Conservation (phyloP, 768 basidiomycete genomes). For the Boletus sp. region DNA sequence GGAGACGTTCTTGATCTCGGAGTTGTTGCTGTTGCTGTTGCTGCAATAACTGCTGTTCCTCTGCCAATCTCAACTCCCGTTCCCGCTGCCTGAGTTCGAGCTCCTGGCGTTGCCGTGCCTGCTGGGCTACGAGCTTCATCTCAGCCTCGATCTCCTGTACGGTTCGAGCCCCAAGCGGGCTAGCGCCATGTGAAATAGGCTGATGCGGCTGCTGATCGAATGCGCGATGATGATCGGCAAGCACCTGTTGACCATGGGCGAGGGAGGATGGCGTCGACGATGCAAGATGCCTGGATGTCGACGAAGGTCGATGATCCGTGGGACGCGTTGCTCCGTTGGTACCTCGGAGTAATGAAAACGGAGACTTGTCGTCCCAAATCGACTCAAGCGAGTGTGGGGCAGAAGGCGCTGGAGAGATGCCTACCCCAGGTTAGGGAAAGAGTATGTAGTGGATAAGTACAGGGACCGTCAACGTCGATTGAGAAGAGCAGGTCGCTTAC, state of each 20-base stretch:
- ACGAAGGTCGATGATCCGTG: conserved; percentile 29
- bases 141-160: conserved; percentile 83
- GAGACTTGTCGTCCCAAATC: conserved; percentile 80
- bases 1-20: conserved; percentile 38
- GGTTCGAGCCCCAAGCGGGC: conserved; percentile 50
- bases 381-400: conserved; percentile 57
- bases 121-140: conserved; percentile 64
- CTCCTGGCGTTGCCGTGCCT: conserved; percentile 38
- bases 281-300: conserved; percentile 22
- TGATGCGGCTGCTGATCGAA: conserved; percentile 40
- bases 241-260: conserved; percentile 26
- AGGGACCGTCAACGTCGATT: not conserved
- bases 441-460: conserved; percentile 14
- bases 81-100: conserved; percentile 47
- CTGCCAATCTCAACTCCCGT: conserved; percentile 35
- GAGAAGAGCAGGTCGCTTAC: conserved; percentile 21
- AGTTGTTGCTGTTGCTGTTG: conserved; percentile 38
- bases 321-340: conserved; percentile 47
- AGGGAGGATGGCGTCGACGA: conserved; percentile 26
- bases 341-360: conserved; percentile 64
- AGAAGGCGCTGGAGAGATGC: conserved; percentile 31
- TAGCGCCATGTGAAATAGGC: conserved; percentile 31
- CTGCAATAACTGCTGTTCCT: conserved; percentile 40
- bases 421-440: conserved; percentile 14
- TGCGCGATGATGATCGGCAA: conserved; percentile 31